Base-by-base conservation (phyloP, 1,284 basidiomycete genomes). In the Apiotrichum siamense region DNA sequence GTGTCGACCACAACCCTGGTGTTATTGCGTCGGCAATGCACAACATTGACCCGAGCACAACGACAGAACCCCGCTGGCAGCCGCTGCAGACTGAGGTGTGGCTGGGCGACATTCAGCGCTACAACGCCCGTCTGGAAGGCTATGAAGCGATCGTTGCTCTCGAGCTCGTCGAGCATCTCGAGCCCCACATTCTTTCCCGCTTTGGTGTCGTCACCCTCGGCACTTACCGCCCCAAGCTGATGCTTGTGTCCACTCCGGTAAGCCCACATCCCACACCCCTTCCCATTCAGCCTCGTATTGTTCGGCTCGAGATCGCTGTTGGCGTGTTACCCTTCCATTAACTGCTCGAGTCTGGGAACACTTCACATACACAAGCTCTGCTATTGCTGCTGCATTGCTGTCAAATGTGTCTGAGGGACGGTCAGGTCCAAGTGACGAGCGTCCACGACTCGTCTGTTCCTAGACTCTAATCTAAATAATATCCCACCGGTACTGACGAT, bases 91-190 rank as follows among this genome's bases (percentile, higher is more conserved):
- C 83, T 6, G 80, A 85, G 60, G 69, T 96, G 1, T 96, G 87
- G 86, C 78, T 86, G 38, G 93, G 93, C 9, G 84, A 83, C 1
- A 76, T 97, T 39, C 82, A 88, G 66, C 76, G 77, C 9, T 78
- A 86, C 62, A 96, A 96, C 63, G 77, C 82, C 23, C 79, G 80
- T 36, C 84, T 97, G 58, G 78, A 77, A 46, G 81, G 78, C 40
- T 79, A 82, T 20, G 89, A 96, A 55, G 91, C 88, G 54, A 86
- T 96, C 57, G 81, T 91, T 23, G 82, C 85, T 18, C 85, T 83
- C 7, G 92, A 97, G 78, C 86, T 96, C 83, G 86, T 97, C 64
- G 93, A 97, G 71, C 93, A 97, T 65, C 77, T 97, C 50, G 78
- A 83, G 12, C 80, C 83, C 2, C 69, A 80, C 15, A 74, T 86